Percentiles rank a stretch among this genome's conserved stretches.
These are phyloP conservation scores for Phytophthora boehmeriae DNA, from an alignment of 352 stramenopile genomes.

Conservation along the genomic window DNA sequence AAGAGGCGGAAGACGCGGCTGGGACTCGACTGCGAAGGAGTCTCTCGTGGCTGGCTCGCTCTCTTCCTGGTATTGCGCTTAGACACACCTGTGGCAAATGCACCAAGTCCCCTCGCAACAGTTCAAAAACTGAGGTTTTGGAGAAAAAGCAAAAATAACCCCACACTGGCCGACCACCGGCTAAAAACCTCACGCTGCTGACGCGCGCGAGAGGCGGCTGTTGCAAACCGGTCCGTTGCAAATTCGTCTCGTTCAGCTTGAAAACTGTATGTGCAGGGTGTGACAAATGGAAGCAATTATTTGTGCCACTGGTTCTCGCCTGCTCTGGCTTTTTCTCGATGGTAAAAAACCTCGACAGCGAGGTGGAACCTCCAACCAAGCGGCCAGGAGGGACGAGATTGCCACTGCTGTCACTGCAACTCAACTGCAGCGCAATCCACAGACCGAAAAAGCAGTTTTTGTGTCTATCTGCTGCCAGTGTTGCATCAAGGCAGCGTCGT, in stretches of 20 bases:
- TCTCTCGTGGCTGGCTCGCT: neutral
- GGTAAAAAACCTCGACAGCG: slow-evolving; percentile 6
- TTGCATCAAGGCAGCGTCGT: too few species aligned
- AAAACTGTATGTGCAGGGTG: neutral
- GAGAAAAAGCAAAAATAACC: slow-evolving; percentile 47
- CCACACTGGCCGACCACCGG: neutral
- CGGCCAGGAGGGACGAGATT: neutral
- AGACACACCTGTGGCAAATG: slow-evolving; percentile 15
- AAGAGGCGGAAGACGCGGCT: neutral
- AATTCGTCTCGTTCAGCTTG: neutral
- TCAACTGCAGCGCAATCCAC: too few species aligned
- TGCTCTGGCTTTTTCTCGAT: slow-evolving; percentile 45
- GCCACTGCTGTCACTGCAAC: slow-evolving; percentile 3
- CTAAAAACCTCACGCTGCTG: neutral
- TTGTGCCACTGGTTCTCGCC: slow-evolving; percentile 9
- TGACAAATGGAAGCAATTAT: slow-evolving; percentile 17
- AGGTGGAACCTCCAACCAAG: slow-evolving; percentile 14
- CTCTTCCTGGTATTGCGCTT: slow-evolving; percentile 28
- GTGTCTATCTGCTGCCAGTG: too few species aligned
- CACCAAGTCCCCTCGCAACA: slow-evolving; percentile 21
- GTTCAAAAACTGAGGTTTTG: slow-evolving; percentile 45
- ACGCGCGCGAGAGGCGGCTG: slow-evolving; percentile 3
- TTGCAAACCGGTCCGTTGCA: slow-evolving; percentile 4
- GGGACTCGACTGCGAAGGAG: neutral
- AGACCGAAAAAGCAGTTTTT: too few species aligned